Evolutionary conservation across 1,139 yeast genomes (phyloP).

Genomic region (Suhomyces ambrosiae): DNA sequence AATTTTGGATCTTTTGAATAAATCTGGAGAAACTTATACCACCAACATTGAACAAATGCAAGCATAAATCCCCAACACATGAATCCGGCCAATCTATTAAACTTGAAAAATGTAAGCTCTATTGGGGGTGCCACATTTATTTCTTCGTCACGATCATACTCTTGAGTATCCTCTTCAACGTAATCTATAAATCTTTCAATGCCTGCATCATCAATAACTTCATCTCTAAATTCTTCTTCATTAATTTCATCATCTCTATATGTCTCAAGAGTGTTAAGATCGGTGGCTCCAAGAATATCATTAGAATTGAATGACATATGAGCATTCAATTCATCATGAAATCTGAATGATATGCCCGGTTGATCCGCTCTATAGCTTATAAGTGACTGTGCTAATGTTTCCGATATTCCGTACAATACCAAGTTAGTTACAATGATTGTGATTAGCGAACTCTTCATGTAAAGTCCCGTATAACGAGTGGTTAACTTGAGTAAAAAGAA

Average conservation of each 20-base stretch:
- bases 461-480: slow-evolving; percentile 61
- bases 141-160: slow-evolving; percentile 17
- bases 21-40: slow-evolving; percentile 85
- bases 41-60: slow-evolving; percentile 82
- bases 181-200: slow-evolving; percentile 41
- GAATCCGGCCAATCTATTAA: slow-evolving; percentile 75
- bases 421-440: slow-evolving; percentile 85
- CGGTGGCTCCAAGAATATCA: slow-evolving; percentile 17
- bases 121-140: slow-evolving; percentile 13
- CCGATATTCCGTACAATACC: slow-evolving; percentile 84
- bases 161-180: slow-evolving; percentile 28
- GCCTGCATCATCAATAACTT: slow-evolving; percentile 29
- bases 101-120: slow-evolving; percentile 53
- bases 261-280: slow-evolving; percentile 21
- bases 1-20: slow-evolving; percentile 81
- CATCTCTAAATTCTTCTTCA: slow-evolving; percentile 20
- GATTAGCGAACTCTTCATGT: slow-evolving; percentile 64
- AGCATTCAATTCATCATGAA: slow-evolving; percentile 17
- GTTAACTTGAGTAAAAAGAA: slow-evolving; percentile 54
- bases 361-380: slow-evolving; percentile 34
- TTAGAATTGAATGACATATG: slow-evolving; percentile 18
- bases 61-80: slow-evolving; percentile 85
- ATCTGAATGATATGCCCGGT: slow-evolving; percentile 26
- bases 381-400: slow-evolving; percentile 81
- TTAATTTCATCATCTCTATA: slow-evolving; percentile 9